These are phyloP conservation scores for Herpetomonas samuelpessoai DNA, from an alignment of 208 protist species.

Conservation along the genomic window DNA sequence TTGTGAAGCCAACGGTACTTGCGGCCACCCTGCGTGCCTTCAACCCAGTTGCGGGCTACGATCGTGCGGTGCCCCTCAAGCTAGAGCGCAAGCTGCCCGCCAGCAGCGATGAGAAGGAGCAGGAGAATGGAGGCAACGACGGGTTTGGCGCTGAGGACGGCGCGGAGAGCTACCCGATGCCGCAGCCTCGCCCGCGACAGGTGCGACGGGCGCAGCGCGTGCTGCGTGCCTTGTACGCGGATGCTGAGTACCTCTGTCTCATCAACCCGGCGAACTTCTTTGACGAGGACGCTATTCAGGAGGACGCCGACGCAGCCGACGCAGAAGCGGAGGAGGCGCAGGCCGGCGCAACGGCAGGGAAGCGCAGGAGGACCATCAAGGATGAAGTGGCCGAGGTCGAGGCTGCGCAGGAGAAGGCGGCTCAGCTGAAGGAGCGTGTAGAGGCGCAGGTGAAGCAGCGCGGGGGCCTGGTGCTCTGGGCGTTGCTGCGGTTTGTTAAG, in stretches of 20 bases:
- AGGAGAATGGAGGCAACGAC: conserved; percentile 7
- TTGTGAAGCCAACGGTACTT: conserved; percentile 80
- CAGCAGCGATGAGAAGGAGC: conserved; percentile 11
- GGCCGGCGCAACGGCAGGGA: neutral
- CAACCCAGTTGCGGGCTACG: conserved; percentile 73
- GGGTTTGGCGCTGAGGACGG: conserved; percentile 9
- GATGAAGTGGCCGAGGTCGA: conserved; percentile 1
- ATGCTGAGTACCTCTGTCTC: conserved; percentile 64
- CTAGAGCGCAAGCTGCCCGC: conserved; percentile 31
- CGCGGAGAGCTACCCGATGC: conserved; percentile 31
- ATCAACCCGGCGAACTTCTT: conserved; percentile 50
- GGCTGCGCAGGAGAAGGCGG: neutral
- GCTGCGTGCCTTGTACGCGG: conserved; percentile 54
- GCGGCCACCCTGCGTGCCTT: conserved; percentile 73
- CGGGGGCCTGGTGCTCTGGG: conserved; percentile 58
- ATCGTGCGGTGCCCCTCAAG: conserved; percentile 32
- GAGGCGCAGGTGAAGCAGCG: conserved; percentile 47
- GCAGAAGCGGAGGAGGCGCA: conserved; percentile 3
- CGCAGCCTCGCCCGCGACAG: conserved; percentile 66
- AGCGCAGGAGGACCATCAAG: neutral
- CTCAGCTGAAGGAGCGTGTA: conserved; percentile 26
- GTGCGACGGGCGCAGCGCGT: conserved; percentile 65
- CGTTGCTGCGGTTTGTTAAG: conserved; percentile 51
- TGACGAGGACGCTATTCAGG: conserved; percentile 44
- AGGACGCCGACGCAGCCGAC: conserved; percentile 23